Conservation (phyloP, 805 yeast genomes). For the Candida awuae region DNA sequence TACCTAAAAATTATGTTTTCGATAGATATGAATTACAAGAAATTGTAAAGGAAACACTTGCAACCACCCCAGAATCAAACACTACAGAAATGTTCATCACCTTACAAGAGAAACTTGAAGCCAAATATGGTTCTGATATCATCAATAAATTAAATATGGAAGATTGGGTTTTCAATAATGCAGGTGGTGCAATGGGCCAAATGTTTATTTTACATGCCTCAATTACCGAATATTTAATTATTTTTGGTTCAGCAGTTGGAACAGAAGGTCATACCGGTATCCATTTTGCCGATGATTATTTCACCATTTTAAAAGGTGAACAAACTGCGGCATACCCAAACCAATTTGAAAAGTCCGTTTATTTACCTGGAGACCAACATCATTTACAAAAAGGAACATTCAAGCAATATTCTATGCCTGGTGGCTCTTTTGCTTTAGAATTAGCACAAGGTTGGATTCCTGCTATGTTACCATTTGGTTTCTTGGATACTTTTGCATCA, state of each 20-base stretch:
- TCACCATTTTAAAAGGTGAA: constrained; percentile 77
- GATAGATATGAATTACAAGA: constrained; percentile 54
- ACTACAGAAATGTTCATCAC: constrained; percentile 57
- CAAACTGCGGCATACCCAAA: constrained; percentile 67
- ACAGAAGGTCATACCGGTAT: constrained; percentile 96
- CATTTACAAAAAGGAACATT: constrained; percentile 63
- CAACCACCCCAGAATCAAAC: constrained; percentile 47
- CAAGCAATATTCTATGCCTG: constrained; percentile 83
- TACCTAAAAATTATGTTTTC: constrained; percentile 65
- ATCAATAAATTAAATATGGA: constrained; percentile 66
- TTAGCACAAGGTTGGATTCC: constrained; percentile 99
- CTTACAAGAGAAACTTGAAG: constrained; percentile 49
- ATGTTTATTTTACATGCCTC: constrained; percentile 96
- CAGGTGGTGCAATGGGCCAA: constrained; percentile 98
- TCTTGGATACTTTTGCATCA: constrained; percentile 68
- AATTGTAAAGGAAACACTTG: constrained; percentile 48
- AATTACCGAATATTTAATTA: constrained; percentile 81
- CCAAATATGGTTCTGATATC: constrained; percentile 55
- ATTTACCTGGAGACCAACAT: constrained; percentile 81
- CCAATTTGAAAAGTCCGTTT: constrained; percentile 59
- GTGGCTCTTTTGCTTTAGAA: constrained; percentile 81
- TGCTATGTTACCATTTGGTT: constrained; percentile 94
- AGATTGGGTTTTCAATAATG: constrained; percentile 95
- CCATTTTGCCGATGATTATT: constrained; percentile 96
- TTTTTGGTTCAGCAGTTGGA: constrained; percentile 90